phyloP scores from a whole-genome alignment of 2,329 filamentous ascomycete species.

The Pezicula rhizophila region DNA sequence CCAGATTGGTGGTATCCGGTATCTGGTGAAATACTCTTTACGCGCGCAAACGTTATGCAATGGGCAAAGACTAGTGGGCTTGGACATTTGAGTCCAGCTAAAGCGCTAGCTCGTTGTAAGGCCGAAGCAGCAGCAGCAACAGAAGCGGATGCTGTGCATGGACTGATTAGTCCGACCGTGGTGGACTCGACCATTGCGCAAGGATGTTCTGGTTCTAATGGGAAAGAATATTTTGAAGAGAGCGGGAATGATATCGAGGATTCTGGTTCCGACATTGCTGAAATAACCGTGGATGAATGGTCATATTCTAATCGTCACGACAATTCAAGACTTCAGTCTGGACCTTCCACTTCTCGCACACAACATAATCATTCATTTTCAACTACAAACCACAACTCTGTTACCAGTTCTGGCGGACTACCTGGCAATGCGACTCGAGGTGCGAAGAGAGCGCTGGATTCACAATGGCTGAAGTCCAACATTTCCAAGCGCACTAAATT shows the following conservation, averaged over 20 bases:
- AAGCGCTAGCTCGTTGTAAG: constrained; percentile 18
- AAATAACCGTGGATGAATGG: no score
- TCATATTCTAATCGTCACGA: no score
- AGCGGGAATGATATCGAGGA: no score
- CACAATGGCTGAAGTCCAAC: constrained; percentile 25
- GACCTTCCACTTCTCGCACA: no score
- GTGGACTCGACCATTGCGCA: no score
- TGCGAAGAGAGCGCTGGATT: constrained; percentile 15
- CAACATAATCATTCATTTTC: no score
- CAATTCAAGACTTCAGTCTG: no score
- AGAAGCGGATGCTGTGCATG: constrained; percentile 7
- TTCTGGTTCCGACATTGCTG: no score
- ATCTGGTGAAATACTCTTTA: constrained; percentile 19
- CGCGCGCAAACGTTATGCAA: constrained; percentile 15
- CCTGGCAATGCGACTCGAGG: constrained; percentile 2
- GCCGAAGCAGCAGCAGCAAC: constrained; percentile 9
- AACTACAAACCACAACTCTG: no score
- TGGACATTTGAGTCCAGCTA: constrained; percentile 13
- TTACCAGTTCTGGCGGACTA: neutral
- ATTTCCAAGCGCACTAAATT: constrained; percentile 24
- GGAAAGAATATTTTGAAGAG: no score
- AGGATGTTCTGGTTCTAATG: no score
- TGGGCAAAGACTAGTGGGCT: constrained; percentile 15
- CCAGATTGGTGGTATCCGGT: constrained; percentile 17
- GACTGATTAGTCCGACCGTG: neutral